phyloP scores from a whole-genome alignment of 1,139 yeast species.

The Pichia sp. region DNA sequence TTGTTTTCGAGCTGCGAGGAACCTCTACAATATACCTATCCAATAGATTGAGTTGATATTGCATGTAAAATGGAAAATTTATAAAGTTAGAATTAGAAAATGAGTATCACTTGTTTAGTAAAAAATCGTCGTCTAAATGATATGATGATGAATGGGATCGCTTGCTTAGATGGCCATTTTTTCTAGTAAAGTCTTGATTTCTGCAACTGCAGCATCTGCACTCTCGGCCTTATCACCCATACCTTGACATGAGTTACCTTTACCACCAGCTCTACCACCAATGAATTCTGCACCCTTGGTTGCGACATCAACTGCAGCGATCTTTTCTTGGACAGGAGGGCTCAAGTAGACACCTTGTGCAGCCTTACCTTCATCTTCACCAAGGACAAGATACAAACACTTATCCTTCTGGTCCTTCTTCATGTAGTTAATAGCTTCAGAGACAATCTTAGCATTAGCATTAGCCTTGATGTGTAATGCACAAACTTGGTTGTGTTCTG shows the following conservation, averaged over 20 bases:
- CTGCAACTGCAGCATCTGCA: slow-evolving; percentile 64
- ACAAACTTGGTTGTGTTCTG: slow-evolving; percentile 43
- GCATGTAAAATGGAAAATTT: too few species aligned
- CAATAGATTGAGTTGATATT: too few species aligned
- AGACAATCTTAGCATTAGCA: slow-evolving; percentile 88
- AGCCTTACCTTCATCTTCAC: slow-evolving; percentile 61
- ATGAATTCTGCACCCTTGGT: slow-evolving; percentile 59
- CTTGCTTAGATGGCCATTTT: slow-evolving; percentile 31
- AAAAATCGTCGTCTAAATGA: too few species aligned
- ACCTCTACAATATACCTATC: too few species aligned
- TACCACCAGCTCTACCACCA: slow-evolving; percentile 99
- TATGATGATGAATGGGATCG: too few species aligned
- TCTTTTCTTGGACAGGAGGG: slow-evolving; percentile 57
- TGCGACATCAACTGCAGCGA: slow-evolving; percentile 73
- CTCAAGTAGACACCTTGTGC: slow-evolving; percentile 94
- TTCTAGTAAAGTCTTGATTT: slow-evolving; percentile 55
- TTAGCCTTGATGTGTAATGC: slow-evolving; percentile 64
- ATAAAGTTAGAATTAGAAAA: too few species aligned
- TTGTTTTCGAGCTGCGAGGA: too few species aligned
- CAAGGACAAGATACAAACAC: slow-evolving; percentile 66
- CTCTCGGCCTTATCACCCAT: slow-evolving; percentile 81
- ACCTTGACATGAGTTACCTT: slow-evolving; percentile 94
- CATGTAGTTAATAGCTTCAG: slow-evolving; percentile 83
- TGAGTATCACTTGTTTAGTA: too few species aligned
- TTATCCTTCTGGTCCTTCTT: slow-evolving; percentile 73